Conservation (phyloP, 495 filamentous ascomycete genomes). For the Penicillium malachiteum region DNA sequence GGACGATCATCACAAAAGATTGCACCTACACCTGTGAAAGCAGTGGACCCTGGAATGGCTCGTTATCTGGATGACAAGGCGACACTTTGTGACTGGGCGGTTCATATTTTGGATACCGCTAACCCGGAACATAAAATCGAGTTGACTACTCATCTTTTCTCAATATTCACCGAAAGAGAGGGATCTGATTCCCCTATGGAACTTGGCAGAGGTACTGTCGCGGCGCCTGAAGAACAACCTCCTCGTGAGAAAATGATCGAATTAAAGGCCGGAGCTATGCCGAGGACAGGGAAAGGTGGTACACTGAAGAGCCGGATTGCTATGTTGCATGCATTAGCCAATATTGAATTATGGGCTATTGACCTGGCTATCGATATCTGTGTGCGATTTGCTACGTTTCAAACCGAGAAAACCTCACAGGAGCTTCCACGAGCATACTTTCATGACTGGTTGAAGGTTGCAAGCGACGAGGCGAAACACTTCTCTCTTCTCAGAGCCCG, state of each 20-base stretch:
- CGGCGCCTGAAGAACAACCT: conserved; percentile 40
- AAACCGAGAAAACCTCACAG: conserved; percentile 28
- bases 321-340: conserved; percentile 54
- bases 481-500: conserved; percentile 51
- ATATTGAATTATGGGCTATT: conserved; percentile 56
- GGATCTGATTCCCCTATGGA: conserved; percentile 42
- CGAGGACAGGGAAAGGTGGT: conserved; percentile 42
- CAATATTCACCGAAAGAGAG: conserved; percentile 43
- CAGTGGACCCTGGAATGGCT: conserved; percentile 19
- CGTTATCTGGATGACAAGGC: conserved; percentile 45
- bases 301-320: conserved; percentile 48
- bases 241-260: conserved; percentile 44
- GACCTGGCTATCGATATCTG: conserved; percentile 56
- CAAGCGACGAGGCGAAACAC: conserved; percentile 54
- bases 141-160: conserved; percentile 48
- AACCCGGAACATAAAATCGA: conserved; percentile 55
- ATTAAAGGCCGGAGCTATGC: conserved; percentile 45
- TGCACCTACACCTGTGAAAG: not conserved
- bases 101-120: conserved; percentile 49
- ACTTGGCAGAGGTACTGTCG: conserved; percentile 39
- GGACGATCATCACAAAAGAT: conserved; percentile 21
- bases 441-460: conserved; percentile 56
- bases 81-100: conserved; percentile 52
- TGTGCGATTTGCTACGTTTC: conserved; percentile 51
- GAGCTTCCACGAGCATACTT: conserved; percentile 50